Conservation (phyloP, 2,329 filamentous ascomycete genomes). For the Neoarthrinium moseri region DNA sequence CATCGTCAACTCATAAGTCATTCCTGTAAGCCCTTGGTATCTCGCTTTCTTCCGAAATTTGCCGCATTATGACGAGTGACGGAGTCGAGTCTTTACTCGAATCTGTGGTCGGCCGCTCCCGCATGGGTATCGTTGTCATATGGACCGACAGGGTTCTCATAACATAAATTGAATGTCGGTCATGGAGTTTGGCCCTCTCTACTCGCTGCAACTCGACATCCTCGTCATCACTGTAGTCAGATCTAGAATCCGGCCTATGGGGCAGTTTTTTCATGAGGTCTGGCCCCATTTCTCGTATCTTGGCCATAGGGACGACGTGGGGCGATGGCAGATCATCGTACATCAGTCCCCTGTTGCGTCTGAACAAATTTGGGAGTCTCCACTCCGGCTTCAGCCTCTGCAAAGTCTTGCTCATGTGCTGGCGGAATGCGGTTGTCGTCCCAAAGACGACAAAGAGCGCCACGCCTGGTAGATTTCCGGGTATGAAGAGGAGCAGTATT, state of each 20-base stretch:
- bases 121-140: not conserved
- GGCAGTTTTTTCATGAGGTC: conserved; percentile 9
- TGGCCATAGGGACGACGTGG: not conserved
- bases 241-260: not conserved
- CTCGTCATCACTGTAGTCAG: not conserved
- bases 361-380: conserved; percentile 10
- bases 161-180: not conserved
- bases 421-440: conserved; percentile 18
- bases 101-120: not conserved
- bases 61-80: conserved; percentile 1
- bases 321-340: not conserved
- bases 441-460: conserved; percentile 21
- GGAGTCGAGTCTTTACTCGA: conserved; percentile 1
- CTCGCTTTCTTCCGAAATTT: not conserved
- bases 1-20: too few species aligned
- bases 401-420: conserved; percentile 16
- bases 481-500: conserved; percentile 18
- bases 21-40: too few species aligned
- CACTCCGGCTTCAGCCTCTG: not conserved
- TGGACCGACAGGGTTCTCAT: not conserved
- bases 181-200: not conserved
- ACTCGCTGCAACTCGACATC: not conserved
- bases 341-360: not conserved
- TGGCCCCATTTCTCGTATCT: not conserved
- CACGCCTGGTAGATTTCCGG: conserved; percentile 20